phyloP scores from a whole-genome alignment of 2,329 filamentous ascomycete genomes.

The Rhexocercosporidium sp. region DNA sequence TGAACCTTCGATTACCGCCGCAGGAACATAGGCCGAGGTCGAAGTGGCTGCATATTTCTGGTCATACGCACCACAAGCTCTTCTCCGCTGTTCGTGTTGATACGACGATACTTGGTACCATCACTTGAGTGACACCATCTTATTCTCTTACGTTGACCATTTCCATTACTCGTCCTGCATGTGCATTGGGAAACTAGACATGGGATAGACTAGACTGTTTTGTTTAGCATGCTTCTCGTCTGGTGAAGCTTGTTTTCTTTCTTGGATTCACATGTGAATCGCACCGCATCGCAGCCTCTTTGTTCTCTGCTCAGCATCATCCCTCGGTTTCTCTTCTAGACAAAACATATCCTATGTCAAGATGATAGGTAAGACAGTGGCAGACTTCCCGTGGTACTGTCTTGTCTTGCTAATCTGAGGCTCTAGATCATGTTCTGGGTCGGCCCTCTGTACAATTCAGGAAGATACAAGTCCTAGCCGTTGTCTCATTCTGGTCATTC shows the following conservation, averaged over 20 bases:
- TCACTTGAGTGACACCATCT: not conserved
- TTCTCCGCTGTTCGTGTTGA: not conserved
- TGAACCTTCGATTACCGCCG: conserved; percentile 5
- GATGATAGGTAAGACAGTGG: conserved; percentile 36
- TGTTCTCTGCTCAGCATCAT: conserved; percentile 6
- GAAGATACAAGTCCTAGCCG: conserved; percentile 89
- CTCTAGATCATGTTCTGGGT: conserved; percentile 83
- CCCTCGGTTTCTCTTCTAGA: not conserved
- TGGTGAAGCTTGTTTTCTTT: conserved; percentile 6
- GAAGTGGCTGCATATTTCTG: conserved; percentile 6
- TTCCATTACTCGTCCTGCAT: not conserved
- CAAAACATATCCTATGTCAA: conserved; percentile 30
- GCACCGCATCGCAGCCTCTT: not conserved
- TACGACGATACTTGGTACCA: not conserved
- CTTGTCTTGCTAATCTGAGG: not conserved
- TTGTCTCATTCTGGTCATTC: conserved; percentile 87
- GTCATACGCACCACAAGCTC: conserved; percentile 25
- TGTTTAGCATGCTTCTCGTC: not conserved
- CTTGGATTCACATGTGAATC: conserved; percentile 17
- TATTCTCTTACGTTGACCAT: not conserved
- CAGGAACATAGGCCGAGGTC: conserved; percentile 28
- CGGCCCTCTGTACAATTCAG: conserved; percentile 90
- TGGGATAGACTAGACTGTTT: not conserved
- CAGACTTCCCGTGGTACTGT: not conserved
- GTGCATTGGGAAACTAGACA: not conserved